A percentile compares a stretch with the other conserved stretches of the same genome.
Evolutionary conservation across 208 protist species (phyloP).

Genomic region (Herpetomonas samuelpessoai): DNA sequence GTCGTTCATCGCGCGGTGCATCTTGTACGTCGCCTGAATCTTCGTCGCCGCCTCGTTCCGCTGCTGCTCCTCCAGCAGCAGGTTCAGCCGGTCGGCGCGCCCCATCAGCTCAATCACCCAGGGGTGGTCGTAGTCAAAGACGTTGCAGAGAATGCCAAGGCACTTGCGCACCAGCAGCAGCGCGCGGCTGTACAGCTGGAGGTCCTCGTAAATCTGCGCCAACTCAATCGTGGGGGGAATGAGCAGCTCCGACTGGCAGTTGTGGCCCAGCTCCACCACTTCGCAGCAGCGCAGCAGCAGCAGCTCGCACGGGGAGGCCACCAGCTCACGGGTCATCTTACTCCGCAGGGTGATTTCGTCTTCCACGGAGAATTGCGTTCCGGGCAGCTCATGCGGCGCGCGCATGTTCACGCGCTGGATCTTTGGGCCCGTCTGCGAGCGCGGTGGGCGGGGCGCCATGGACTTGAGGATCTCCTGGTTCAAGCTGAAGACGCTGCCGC

Average conservation of each 20-base stretch:
- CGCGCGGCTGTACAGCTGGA: constrained; percentile 70
- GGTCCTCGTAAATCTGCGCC: constrained; percentile 80
- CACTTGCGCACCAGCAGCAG: constrained; percentile 79
- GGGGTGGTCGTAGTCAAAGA: constrained; percentile 87
- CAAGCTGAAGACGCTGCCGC: constrained; percentile 66
- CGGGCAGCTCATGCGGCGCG: constrained; percentile 27
- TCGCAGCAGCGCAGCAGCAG: constrained; percentile 83
- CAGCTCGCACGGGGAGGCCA: constrained; percentile 79
- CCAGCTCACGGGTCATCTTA: constrained; percentile 76
- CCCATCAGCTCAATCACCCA: constrained; percentile 72
- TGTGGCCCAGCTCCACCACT: constrained; percentile 79
- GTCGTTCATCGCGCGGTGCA: constrained; percentile 67
- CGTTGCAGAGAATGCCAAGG: constrained; percentile 76
- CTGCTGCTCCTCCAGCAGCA: constrained; percentile 36
- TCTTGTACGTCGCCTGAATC: constrained; percentile 81
- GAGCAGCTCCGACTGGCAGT: constrained; percentile 81
- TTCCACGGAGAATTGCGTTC: constrained; percentile 22
- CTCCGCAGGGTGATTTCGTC: constrained; percentile 83
- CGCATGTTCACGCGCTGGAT: constrained; percentile 47
- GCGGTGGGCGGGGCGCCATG: constrained; percentile 57
- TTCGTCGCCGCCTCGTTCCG: constrained; percentile 63
- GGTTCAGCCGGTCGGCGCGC: constrained; percentile 48
- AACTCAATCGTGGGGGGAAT: constrained; percentile 75
- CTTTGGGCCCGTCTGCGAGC: constrained; percentile 51
- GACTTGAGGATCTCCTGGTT: constrained; percentile 77